phyloP scores from a whole-genome alignment of 1,284 basidiomycete species.

The Afroboletus lepidellus region DNA sequence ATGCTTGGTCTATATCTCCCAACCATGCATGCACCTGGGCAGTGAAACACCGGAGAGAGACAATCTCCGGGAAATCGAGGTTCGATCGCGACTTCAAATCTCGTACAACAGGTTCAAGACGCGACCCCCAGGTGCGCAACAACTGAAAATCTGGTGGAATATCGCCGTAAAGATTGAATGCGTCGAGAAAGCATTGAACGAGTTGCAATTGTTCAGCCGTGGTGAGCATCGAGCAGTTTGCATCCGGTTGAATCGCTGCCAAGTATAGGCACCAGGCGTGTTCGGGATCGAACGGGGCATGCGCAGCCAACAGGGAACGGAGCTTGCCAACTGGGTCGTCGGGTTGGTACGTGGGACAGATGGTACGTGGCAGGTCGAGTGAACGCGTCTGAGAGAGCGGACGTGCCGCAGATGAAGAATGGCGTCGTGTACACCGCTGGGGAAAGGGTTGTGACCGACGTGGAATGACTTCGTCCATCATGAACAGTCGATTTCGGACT shows the following conservation, averaged over 20 bases:
- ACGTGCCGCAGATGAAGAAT: slow-evolving; percentile 31
- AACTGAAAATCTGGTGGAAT: slow-evolving; percentile 21
- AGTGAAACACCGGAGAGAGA: slow-evolving; percentile 33
- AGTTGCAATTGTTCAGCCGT: slow-evolving; percentile 34
- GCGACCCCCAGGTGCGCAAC: slow-evolving; percentile 39
- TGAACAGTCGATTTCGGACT: slow-evolving; percentile 34
- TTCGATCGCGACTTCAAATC: slow-evolving; percentile 21
- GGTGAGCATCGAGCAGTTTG: slow-evolving; percentile 7
- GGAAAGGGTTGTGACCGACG: slow-evolving; percentile 23
- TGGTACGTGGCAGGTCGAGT: slow-evolving; percentile 8
- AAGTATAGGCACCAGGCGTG: slow-evolving; percentile 38
- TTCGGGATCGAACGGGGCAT: slow-evolving; percentile 35
- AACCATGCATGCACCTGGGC: slow-evolving; percentile 36
- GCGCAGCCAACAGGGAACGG: slow-evolving; percentile 21
- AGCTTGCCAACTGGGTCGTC: slow-evolving; percentile 13
- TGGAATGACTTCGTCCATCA: slow-evolving; percentile 34
- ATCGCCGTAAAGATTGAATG: slow-evolving; percentile 30
- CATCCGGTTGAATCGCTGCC: slow-evolving; percentile 21
- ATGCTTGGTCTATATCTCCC: slow-evolving; percentile 39
- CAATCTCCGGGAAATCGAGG: slow-evolving; percentile 15
- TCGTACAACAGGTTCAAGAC: slow-evolving; percentile 37
- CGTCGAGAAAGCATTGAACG: slow-evolving; percentile 31
- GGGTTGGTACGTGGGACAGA: slow-evolving; percentile 3
- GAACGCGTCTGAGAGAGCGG: slow-evolving; percentile 18
- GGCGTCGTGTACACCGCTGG: slow-evolving; percentile 26